phyloP scores from a whole-genome alignment of 257 asterid species.

The Rubia yunnanensis region DNA sequence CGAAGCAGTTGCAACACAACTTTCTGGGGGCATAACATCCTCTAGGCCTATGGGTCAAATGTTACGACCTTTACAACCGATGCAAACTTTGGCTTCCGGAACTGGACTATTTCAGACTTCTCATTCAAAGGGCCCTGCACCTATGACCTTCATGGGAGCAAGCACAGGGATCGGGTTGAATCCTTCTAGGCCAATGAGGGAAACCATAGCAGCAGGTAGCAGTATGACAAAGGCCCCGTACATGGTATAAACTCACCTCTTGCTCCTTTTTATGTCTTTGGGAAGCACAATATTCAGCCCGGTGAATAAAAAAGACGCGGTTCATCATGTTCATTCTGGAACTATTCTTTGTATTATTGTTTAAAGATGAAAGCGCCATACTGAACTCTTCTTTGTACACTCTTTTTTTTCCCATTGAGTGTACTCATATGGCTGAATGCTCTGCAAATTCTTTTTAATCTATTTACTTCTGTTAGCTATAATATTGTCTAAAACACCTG shows the following conservation, averaged over 20 bases:
- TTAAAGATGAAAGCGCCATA: background rate
- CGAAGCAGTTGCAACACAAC: slow-evolving; percentile 14
- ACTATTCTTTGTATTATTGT: background rate
- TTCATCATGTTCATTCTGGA: background rate
- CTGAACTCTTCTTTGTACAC: too few species aligned
- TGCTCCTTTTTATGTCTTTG: background rate
- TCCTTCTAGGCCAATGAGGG: slow-evolving; percentile 21
- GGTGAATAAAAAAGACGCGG: background rate
- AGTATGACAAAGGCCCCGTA: slow-evolving; percentile 26
- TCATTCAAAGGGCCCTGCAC: slow-evolving; percentile 26
- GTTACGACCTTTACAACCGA: slow-evolving; percentile 18
- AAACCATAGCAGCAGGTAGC: slow-evolving; percentile 31
- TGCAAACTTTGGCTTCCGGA: slow-evolving; percentile 25
- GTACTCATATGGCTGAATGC: background rate
- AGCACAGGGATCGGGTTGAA: slow-evolving; percentile 19
- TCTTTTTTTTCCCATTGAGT: too few species aligned
- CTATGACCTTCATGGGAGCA: slow-evolving; percentile 9
- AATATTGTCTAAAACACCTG: background rate
- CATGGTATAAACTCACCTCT: slow-evolving; percentile 30
- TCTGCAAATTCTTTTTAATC: background rate
- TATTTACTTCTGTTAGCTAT: background rate
- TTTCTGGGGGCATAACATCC: slow-evolving; percentile 22
- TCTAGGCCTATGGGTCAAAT: slow-evolving; percentile 27
- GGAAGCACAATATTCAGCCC: background rate
- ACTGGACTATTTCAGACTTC: slow-evolving; percentile 20